A percentile compares a stretch with the other conserved stretches of the same genome.
phyloP scores from a whole-genome alignment of 768 basidiomycete species.

The Strobilomyces echinocephalus region DNA sequence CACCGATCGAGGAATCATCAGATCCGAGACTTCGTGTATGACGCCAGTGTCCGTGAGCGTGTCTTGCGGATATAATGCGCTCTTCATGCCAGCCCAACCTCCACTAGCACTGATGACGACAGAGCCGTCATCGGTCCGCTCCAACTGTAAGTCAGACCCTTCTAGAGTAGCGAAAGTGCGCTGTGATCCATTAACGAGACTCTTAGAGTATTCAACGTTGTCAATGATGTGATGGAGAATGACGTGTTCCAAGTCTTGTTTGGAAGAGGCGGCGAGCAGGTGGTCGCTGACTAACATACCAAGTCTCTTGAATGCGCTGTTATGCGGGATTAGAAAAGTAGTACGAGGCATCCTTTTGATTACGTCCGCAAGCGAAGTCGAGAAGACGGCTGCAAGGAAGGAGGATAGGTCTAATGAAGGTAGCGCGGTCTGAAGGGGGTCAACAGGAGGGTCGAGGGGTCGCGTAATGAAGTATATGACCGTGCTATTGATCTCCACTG shows the following conservation, averaged over 20 bases:
- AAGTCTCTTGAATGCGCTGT: conserved; percentile 81
- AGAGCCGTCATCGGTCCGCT: conserved; percentile 49
- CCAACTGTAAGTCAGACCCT: conserved; percentile 75
- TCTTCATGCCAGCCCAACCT: conserved; percentile 71
- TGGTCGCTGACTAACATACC: conserved; percentile 83
- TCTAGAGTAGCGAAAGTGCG: conserved; percentile 78
- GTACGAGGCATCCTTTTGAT: conserved; percentile 62
- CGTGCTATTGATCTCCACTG: conserved; percentile 72
- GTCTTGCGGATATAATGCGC: conserved; percentile 55
- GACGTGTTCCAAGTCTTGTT: conserved; percentile 75
- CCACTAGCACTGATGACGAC: conserved; percentile 60
- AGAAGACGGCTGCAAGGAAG: conserved; percentile 87
- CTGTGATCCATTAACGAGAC: conserved; percentile 58
- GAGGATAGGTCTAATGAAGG: conserved; percentile 82
- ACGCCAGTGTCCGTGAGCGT: conserved; percentile 85
- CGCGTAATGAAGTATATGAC: conserved; percentile 87
- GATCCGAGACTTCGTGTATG: conserved; percentile 81
- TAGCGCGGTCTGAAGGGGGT: conserved; percentile 75
- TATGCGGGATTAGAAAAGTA: conserved; percentile 83
- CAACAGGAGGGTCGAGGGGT: conserved; percentile 76
- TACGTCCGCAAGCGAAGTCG: conserved; percentile 72
- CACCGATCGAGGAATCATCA: conserved; percentile 84
- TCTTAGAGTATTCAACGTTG: conserved; percentile 66
- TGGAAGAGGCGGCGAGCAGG: conserved; percentile 73
- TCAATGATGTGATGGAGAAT: conserved; percentile 84